Percentiles rank a stretch among this genome's conserved stretches.
phyloP scores from a whole-genome alignment of 1,284 basidiomycete genomes.

The Anthracocystis setariae region DNA sequence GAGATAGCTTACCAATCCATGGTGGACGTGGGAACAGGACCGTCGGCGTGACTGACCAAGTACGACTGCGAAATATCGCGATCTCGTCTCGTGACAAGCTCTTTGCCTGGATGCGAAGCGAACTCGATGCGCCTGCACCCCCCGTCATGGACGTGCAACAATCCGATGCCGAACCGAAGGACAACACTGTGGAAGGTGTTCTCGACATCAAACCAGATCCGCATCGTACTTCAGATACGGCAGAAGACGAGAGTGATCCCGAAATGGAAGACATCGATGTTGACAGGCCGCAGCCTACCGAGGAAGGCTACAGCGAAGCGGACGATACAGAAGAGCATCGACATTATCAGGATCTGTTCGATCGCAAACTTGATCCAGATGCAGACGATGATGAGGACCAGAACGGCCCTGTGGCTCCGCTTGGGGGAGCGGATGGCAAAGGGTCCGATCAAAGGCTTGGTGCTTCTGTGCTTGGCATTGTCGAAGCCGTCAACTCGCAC shows the following conservation, averaged over 20 bases:
- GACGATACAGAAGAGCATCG: constrained; percentile 41
- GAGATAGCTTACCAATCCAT: constrained; percentile 43
- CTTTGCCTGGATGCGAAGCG: constrained; percentile 60
- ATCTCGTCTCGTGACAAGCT: constrained; percentile 54
- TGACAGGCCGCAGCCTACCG: not conserved
- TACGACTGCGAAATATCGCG: constrained; percentile 59
- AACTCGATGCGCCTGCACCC: constrained; percentile 51
- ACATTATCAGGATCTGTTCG: constrained; percentile 46
- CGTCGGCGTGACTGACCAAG: constrained; percentile 54
- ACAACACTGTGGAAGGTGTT: constrained; percentile 33
- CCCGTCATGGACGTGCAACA: constrained; percentile 46
- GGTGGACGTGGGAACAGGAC: constrained; percentile 45
- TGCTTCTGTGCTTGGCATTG: constrained; percentile 31
- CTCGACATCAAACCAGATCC: constrained; percentile 9
- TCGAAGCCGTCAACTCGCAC: constrained; percentile 18
- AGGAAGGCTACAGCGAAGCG: constrained; percentile 16
- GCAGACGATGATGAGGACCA: constrained; percentile 39
- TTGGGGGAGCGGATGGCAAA: not conserved
- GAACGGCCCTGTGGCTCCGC: not conserved
- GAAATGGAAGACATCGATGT: constrained; percentile 42
- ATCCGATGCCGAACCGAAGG: constrained; percentile 20
- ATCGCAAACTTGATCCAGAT: constrained; percentile 47
- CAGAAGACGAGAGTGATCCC: constrained; percentile 12
- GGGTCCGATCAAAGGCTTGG: constrained; percentile 24
- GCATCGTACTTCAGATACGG: not conserved